Base-by-base conservation (phyloP, 2,329 filamentous ascomycete species). In the Penicillium sp. region DNA sequence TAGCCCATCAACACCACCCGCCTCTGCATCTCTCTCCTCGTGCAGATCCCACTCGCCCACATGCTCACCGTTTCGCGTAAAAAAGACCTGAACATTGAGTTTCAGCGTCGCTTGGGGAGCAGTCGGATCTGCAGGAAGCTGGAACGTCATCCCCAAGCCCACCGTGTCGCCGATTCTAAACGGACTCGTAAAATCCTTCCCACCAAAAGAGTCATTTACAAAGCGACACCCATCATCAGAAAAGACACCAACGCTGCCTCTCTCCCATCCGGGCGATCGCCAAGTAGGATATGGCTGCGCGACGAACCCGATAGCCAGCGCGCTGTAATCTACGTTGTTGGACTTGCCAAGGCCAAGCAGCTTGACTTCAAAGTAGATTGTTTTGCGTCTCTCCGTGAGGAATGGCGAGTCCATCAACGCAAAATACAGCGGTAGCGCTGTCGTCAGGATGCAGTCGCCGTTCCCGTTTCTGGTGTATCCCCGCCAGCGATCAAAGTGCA, bases 1-100 rank as follows among this genome's bases (percentile, higher is more conserved):
- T 82, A 92, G 73, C 81, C 90, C 67, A 84, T 87, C 30, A 81
- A 91, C 46, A 82, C 87, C 53, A 79, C 90, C 68, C 82, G 88
- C 62, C 68, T 83, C 80, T 53, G 71, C 72, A 73, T 89, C 86
- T 48, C 82, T 68, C 73, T 89, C 84, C 70, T 89, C 86, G 65
- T 87, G 83, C 30, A 88, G 75, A 72, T 87, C 79, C 87, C 87
- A 90, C 2, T 78, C 77, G 0, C 81, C 83, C 21, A 78, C 81
- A 58, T 72, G 76, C 63, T 73, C 73, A 5, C 86, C 87, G 70
- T 87, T 82, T 19, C 86, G 75, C 7, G 86, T 88, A 63, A 89
- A 85, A 69, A 88, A 88, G 0, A 87, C 80, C 19, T 85, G 78
- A 9, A 84, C 82, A 55, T 80, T 76, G 31, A 80, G 67, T 31